A percentile compares a stretch with the other conserved stretches of the same genome.
These are phyloP conservation scores for Salmacisia buchloeana DNA, from an alignment of 1,284 basidiomycete species.

Conservation along the genomic window DNA sequence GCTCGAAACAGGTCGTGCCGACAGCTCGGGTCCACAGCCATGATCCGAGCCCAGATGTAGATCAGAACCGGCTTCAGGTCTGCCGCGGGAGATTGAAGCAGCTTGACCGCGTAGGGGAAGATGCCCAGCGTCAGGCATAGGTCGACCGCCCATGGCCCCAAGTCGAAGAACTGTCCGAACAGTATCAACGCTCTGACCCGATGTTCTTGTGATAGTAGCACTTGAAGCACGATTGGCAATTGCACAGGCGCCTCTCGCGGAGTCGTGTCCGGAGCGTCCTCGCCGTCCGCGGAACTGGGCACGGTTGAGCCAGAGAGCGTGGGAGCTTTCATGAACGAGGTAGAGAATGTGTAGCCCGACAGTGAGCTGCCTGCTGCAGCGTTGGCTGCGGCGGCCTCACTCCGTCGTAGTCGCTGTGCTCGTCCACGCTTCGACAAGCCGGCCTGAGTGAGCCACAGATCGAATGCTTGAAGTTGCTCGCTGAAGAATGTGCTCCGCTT, in stretches of 20 bases:
- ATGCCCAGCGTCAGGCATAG: conserved; percentile 96
- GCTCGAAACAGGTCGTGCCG: conserved; percentile 84
- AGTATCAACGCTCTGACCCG: conserved; percentile 89
- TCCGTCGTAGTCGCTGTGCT: conserved; percentile 51
- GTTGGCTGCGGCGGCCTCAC: conserved; percentile 72
- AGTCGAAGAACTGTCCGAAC: conserved; percentile 94
- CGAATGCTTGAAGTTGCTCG: conserved; percentile 93
- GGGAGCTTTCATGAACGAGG: neutral
- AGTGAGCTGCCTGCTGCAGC: conserved; percentile 57
- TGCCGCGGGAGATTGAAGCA: conserved; percentile 86
- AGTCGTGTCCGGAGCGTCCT: conserved; percentile 51
- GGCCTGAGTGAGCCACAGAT: conserved; percentile 74
- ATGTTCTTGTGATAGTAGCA: conserved; percentile 91
- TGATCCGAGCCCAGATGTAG: conserved; percentile 96
- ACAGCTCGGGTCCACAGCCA: conserved; percentile 88
- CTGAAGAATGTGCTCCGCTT: conserved; percentile 89
- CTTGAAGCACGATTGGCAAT: conserved; percentile 92
- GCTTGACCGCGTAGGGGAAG: conserved; percentile 95
- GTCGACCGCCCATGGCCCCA: conserved; percentile 97
- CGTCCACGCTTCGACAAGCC: conserved; percentile 44
- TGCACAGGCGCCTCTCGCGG: conserved; percentile 79
- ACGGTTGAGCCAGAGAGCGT: conserved; percentile 9
- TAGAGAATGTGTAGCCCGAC: conserved; percentile 16
- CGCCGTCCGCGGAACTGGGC: conserved; percentile 49
- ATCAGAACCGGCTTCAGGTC: conserved; percentile 96